Base-by-base conservation (phyloP, 768 basidiomycete species). In the Calocybe indica region DNA sequence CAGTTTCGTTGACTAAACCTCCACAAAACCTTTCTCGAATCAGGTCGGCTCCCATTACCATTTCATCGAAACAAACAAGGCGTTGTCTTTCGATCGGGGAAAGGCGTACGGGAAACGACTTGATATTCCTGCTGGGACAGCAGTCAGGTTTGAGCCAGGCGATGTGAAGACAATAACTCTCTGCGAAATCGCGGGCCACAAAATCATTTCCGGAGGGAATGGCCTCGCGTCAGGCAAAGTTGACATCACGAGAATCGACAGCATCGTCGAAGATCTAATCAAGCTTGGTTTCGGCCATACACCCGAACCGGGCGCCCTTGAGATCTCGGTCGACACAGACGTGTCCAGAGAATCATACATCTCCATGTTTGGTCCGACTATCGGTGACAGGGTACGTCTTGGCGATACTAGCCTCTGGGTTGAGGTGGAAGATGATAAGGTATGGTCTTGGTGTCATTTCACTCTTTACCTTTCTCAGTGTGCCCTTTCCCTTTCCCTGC, bases 141-240 rank as follows among this genome's bases (percentile, higher is more conserved):
- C 96, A 5, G 89, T 96, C 5, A 82, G 96, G 31, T 98, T 99
- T 62, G 96, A 99, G 62, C 95, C 96, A 0, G 92, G 93, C 2
- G 92, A 95, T 55, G 61, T 66, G 35, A 93, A 92, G 69, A 82
- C 90, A 0, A 88, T 98, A 36, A 79, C 78, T 0, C 79, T 98
- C 6, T 88, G 89, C 50, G 64, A 79, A 14, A 87, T 96, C 40
- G 85, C 78, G 11, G 96, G 95, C 0, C 63, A 68, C 1, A 76
- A 78, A 56, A 63, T 79, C 33, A 79, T 93, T 37, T 79, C 82
- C 2, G 96, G 95, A 5, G 90, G 93, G 1, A 92, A 93, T 57
- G 62, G 68, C 1, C 67, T 94, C n/a, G 82, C 79, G 13, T 67
- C 80, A 31, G 80, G 83, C 6, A 58, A 73, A 11, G 67, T 79